Base-by-base conservation (phyloP, 2,329 filamentous ascomycete genomes). In the Diaporthe sp. region DNA sequence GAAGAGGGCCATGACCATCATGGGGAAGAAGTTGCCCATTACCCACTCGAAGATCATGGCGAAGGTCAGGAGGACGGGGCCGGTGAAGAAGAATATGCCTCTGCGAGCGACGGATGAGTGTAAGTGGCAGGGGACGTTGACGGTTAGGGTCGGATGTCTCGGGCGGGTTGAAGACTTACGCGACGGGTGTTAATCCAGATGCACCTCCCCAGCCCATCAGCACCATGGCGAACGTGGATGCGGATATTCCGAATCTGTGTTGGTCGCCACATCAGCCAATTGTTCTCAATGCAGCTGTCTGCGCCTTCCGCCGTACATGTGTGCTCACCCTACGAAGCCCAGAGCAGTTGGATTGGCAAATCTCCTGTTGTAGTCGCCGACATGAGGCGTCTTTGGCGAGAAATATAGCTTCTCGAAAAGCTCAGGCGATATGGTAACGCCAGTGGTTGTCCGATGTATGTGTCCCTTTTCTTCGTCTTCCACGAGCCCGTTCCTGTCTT, bases 1-100 rank as follows among this genome's bases (percentile, higher is more conserved):
- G 76, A 89, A 89, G 50, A 89, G 82, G 5, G 85, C 86, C 80
- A 87, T 86, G 0, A 87, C 85, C 83, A 88, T 87, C 87, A 89
- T 89, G 3, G 84, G 81, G 75, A 86, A 86, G 82, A 87, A 87
- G 77, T 87, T 87, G 8, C 84, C 85, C 83, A 86, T 86, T 59
- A 89, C 84, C 86, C 87, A 89, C 75, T 89, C 86, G 75, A 88
- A 88, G 9, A 89, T 84, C 72, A 86, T 85, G 39, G 84, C 81
- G 44, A 88, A 82, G 19, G 84, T 78, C 9, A 88, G 81, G 59
- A 89, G 83, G 17, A 88, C 78, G 1, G 87, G 87, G 0, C 87
- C 87, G 55, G 81, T 77, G 77, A 83, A 83, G 77, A 83, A 82
- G 79, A 83, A 84, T 71, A 83, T 83, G 30, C 82, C 81, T 27